These are phyloP conservation scores for Pelargonium nanum DNA, from an alignment of 345 rosid genomes.

Conservation along the genomic window DNA sequence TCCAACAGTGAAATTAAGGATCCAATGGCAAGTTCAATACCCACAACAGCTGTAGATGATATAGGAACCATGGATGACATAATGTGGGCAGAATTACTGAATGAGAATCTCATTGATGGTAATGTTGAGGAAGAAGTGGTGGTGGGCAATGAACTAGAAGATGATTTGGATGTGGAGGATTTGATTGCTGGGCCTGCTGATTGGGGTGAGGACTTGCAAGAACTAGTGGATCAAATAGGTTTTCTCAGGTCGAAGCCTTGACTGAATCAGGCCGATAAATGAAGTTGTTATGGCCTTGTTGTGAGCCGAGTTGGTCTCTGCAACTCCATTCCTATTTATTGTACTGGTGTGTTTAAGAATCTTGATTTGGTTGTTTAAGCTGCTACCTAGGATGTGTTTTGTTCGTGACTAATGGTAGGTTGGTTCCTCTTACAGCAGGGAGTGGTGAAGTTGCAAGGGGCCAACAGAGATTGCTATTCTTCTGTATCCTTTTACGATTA, in stretches of 20 bases:
- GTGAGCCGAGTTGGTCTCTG: slow-evolving; percentile 22
- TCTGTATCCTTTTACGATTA: slow-evolving; percentile 22
- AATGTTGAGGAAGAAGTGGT: slow-evolving; percentile 25
- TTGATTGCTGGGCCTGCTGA: slow-evolving; percentile 28
- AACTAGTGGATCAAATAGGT: slow-evolving; percentile 61
- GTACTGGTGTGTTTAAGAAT: slow-evolving; percentile 14
- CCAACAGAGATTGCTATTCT: slow-evolving; percentile 19
- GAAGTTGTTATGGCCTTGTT: slow-evolving; percentile 1
- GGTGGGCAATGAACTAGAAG: slow-evolving; percentile 21
- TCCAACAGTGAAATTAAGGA: slow-evolving; percentile 27
- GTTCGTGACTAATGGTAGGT: slow-evolving; percentile 5
- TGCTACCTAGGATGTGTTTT: background rate
- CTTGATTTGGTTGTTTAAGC: background rate
- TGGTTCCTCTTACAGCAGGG: slow-evolving; percentile 22
- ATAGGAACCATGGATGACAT: slow-evolving; percentile 26
- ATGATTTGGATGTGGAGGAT: slow-evolving; percentile 47
- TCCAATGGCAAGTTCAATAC: slow-evolving; percentile 11
- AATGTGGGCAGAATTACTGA: slow-evolving; percentile 36
- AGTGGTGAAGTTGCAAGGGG: slow-evolving; percentile 26
- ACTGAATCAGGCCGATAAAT: slow-evolving; percentile 3
- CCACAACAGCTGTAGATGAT: slow-evolving; percentile 7
- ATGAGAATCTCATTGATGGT: slow-evolving; percentile 26
- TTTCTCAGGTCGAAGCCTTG: slow-evolving; percentile 44
- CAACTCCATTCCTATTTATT: slow-evolving; percentile 19
- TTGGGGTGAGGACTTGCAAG: slow-evolving; percentile 51